phyloP scores from a whole-genome alignment of 306 rosid genomes.

The Rosa lucieae region DNA sequence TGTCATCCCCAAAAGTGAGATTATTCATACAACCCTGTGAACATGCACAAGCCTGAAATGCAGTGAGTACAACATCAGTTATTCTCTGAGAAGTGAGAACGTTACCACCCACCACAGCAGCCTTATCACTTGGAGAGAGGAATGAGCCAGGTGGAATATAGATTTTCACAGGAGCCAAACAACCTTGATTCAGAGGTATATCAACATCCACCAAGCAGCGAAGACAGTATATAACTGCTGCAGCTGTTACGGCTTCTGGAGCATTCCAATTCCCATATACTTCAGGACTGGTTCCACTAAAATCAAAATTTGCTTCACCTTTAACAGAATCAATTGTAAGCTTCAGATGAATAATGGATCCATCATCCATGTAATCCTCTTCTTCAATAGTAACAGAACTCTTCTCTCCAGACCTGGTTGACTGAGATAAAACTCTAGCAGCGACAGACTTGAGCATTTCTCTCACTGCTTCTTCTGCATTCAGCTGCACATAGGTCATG shows the following conservation, averaged over 20 bases:
- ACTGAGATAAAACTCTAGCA: conserved; percentile 49
- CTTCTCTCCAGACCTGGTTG: conserved; percentile 27
- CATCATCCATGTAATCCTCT: conserved; percentile 98
- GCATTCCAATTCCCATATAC: conserved; percentile 97
- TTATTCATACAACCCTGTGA: conserved; percentile 99
- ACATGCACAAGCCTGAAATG: conserved; percentile 95
- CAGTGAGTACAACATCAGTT: conserved; percentile 85
- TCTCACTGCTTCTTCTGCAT: conserved; percentile 93
- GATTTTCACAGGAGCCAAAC: conserved; percentile 95
- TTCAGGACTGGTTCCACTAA: conserved; percentile 76
- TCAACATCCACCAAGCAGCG: conserved; percentile 89
- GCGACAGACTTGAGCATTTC: conserved; percentile 87
- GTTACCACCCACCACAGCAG: conserved; percentile 93
- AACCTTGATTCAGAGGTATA: conserved; percentile 96
- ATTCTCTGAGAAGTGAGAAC: conserved; percentile 94
- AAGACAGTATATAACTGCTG: conserved; percentile 88
- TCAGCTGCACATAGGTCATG: conserved; percentile 84
- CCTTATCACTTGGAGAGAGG: conserved; percentile 87
- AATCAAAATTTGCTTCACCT: conserved; percentile 87
- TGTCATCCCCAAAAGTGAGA: conserved; percentile 89
- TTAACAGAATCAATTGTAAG: conserved; percentile 69
- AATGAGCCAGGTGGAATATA: conserved; percentile 83
- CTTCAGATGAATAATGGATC: conserved; percentile 83
- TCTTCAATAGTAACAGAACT: conserved; percentile 57
- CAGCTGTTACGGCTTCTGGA: conserved; percentile 93